Base-by-base conservation (phyloP, 176 grass and related monocot genomes). In the Lolium multiflorum region DNA sequence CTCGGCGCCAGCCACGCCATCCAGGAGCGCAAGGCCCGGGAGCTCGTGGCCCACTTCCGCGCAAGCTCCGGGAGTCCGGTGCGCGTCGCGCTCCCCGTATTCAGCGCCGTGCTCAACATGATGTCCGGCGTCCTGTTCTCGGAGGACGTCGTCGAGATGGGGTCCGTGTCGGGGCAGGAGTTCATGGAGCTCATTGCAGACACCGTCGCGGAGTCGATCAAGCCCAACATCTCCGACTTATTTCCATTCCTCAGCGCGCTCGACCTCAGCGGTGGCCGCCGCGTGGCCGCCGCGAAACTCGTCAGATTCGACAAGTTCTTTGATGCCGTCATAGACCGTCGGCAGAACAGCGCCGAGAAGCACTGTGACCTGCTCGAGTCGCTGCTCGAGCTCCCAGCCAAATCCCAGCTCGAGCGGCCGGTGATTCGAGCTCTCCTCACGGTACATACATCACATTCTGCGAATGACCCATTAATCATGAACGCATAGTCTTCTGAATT, bases 181-280 rank as follows among this genome's bases (percentile, higher is more conserved):
- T 86, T 86, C 75, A 20, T 37, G 47, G 8, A 66, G 56, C 74
- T 86, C 41, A 78, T 86, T n/a, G 54, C 84, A 16, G 14, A 72
- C 17, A 64, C 73, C 18, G n/a, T 50, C 15, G 84, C 71, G 26
- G 84, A 86, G 58, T 48, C 74, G 38, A 43, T 41, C 9, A 86
- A 81, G 59, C 84, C 84, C 14, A 86, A 86, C 76, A 85, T 85
- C 25, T 85, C 82, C 16, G 82, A 85, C 66, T 47, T 85, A 17
- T 85, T 77, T 59, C 82, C 82, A 1, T 85, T 85, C 59, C 82
- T 84, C 21, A 47, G 51, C 24, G 20, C 18, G 16, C 82, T 85
- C 11, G 82, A 84, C 21, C 73, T 84, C 24, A 59, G 73, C 55
- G 17, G 82, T 20, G 54, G 82, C 25, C 82, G 69, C 9, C 69